Evolutionary conservation across 148 eudicot genomes (phyloP), one percentile per base, ranked within the genome.

Genomic region (Chenopodium album): DNA sequence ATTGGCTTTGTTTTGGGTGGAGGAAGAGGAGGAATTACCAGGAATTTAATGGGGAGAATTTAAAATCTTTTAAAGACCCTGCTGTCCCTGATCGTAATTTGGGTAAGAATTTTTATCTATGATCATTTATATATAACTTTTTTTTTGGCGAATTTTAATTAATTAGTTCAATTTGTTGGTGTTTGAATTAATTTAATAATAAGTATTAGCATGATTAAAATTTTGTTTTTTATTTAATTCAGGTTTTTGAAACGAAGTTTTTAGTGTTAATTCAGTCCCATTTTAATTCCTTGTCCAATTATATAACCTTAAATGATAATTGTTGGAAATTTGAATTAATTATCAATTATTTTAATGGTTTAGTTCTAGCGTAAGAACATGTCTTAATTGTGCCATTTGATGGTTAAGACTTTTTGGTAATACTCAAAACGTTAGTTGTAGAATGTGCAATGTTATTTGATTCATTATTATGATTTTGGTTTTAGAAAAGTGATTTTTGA

Each of bases 1-100:
- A 72, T 81, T 85, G 81, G 16, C 37, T 85, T 66, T 85, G 87
- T 73, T 80, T 44, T 77, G 87, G 87, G 37, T 77, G 87, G 87
- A 81, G 87, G 26, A 81, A 81, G 47, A 81, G 81, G 34, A 81
- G 87, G 7, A 73, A 64, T 63, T 80, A 76, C 54, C 69, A 76
- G 56, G 82, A 81, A 81, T 80, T 80, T 71, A 60, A 80, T 76
- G 68, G 78, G 9, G 73, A 85, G 9, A 77, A 77, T n/a, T 72
- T 66, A 28, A 48, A 52, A 26, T 63, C 80, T 73, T 78, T 75
- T 50, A 77, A 77, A 77, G 73, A 81, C 56, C 76, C 79, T 64
- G 28, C 16, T 2, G 14, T 67, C 22, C 50, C 79, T 37, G 73
- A 77, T 77, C 56, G 28, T 65, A 72, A 85, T 73, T 28, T 66